phyloP scores from a whole-genome alignment of 1,139 yeast species.

The Suhomyces ambrosiae region DNA sequence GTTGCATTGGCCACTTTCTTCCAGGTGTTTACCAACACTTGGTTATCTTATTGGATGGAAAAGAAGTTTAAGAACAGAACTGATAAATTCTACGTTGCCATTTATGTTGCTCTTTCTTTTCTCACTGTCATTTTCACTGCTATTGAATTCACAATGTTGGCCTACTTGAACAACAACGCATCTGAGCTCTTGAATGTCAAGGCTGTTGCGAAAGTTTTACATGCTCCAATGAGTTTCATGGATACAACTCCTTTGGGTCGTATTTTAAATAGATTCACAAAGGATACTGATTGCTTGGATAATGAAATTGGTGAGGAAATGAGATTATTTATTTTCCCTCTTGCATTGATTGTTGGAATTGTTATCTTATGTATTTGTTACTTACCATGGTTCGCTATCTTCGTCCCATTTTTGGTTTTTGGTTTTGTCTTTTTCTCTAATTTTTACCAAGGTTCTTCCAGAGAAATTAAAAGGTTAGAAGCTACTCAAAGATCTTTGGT shows the following conservation, averaged over 20 bases:
- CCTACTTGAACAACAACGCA: constrained; percentile 52
- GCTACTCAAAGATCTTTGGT: constrained; percentile 49
- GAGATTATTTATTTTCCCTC: constrained; percentile 43
- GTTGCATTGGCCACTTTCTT: constrained; percentile 28
- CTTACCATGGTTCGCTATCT: constrained; percentile 50
- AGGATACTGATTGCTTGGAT: constrained; percentile 51
- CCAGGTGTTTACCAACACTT: constrained; percentile 33
- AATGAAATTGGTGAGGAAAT: constrained; percentile 50
- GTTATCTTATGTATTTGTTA: constrained; percentile 45
- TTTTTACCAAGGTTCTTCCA: constrained; percentile 45
- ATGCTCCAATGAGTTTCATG: constrained; percentile 49
- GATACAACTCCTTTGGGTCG: constrained; percentile 51
- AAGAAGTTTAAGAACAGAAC: constrained; percentile 23
- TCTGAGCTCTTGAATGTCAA: constrained; percentile 40
- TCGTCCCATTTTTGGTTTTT: constrained; percentile 42
- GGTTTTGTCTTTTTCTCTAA: constrained; percentile 37
- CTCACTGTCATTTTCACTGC: constrained; percentile 51
- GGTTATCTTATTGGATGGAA: constrained; percentile 46
- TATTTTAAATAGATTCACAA: constrained; percentile 57
- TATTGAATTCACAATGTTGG: constrained; percentile 55
- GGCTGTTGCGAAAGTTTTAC: constrained; percentile 41
- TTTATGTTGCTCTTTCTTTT: constrained; percentile 33
- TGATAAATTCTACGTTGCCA: constrained; percentile 30
- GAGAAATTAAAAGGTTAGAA: constrained; percentile 49
- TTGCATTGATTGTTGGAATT: constrained; percentile 45